A percentile compares a stretch with the other conserved stretches of the same genome.
phyloP scores from a whole-genome alignment of 2,329 filamentous ascomycete species.

The Zalaria sp. region DNA sequence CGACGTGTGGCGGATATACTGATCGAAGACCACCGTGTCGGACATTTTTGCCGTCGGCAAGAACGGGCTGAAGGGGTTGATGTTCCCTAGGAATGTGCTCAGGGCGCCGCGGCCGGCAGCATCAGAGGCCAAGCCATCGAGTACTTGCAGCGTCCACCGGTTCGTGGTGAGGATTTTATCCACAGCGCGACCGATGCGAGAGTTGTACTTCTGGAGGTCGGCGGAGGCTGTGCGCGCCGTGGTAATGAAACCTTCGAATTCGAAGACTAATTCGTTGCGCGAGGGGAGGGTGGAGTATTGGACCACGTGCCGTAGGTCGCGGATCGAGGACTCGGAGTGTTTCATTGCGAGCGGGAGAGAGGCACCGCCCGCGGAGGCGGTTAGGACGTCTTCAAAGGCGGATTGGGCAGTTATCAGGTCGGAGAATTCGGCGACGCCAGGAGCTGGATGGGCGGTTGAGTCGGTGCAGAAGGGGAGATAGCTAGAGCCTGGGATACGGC shows the following conservation, averaged over 20 bases:
- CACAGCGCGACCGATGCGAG: conserved; percentile 57
- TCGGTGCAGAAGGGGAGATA: conserved; percentile 49
- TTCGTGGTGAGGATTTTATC: conserved; percentile 64
- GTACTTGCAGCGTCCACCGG: conserved; percentile 56
- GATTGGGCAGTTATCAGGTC: conserved; percentile 60
- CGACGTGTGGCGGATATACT: conserved; percentile 60
- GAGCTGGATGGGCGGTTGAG: conserved; percentile 4
- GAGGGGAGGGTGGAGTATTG: conserved; percentile 53
- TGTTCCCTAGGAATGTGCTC: conserved; percentile 26
- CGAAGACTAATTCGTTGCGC: conserved; percentile 56
- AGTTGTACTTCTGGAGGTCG: conserved; percentile 63
- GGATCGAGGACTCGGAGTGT: conserved; percentile 56
- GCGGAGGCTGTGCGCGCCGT: conserved; percentile 49
- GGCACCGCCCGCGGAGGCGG: conserved; percentile 50
- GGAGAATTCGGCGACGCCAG: conserved; percentile 49
- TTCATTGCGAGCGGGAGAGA: conserved; percentile 68
- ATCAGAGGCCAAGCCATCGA: conserved; percentile 43
- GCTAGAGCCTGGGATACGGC: conserved; percentile 51
- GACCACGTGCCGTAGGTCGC: conserved; percentile 60
- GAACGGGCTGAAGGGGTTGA: conserved; percentile 45
- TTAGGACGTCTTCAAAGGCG: conserved; percentile 63
- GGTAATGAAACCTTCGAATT: conserved; percentile 65
- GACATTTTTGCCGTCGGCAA: conserved; percentile 43
- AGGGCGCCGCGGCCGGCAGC: conserved; percentile 25
- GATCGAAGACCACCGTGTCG: conserved; percentile 51